Conservation (phyloP, 2,329 filamentous ascomycete genomes). For the Sclerotinia borealis region DNA sequence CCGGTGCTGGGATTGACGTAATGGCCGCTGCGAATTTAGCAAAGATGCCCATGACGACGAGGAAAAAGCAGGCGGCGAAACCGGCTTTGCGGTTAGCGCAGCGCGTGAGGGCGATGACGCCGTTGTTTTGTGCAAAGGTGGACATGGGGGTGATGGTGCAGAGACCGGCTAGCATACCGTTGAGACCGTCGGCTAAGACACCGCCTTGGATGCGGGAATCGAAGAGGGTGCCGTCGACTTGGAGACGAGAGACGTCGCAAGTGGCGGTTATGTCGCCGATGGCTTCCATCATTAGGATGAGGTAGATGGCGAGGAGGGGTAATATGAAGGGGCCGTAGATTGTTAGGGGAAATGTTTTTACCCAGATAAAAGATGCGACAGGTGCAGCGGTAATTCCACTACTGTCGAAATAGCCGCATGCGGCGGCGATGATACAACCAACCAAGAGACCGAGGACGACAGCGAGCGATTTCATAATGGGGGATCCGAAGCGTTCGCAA, state of each 20-base stretch:
- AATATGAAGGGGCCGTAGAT: constrained; percentile 70
- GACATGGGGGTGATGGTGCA: constrained; percentile 77
- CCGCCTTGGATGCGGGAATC: constrained; percentile 76
- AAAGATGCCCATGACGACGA: constrained; percentile 75
- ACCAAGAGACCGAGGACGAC: constrained; percentile 32
- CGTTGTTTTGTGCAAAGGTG: constrained; percentile 79
- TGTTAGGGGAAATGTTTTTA: constrained; percentile 66
- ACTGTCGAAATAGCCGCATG: constrained; percentile 72
- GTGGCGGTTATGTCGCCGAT: constrained; percentile 78
- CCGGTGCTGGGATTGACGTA: constrained; percentile 63
- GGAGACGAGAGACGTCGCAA: constrained; percentile 71
- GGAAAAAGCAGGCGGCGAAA: constrained; percentile 70
- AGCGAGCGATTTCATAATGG: constrained; percentile 62
- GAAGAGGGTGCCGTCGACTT: constrained; percentile 65
- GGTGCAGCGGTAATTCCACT: constrained; percentile 66
- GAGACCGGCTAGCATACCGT: constrained; percentile 67
- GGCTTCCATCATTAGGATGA: constrained; percentile 72
- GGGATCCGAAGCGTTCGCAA: constrained; percentile 73
- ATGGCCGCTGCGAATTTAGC: constrained; percentile 77
- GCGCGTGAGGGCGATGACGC: constrained; percentile 73
- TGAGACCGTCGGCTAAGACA: constrained; percentile 70
- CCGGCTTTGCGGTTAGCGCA: constrained; percentile 78
- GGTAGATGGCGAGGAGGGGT: constrained; percentile 62
- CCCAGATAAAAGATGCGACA: constrained; percentile 70
- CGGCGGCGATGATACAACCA: constrained; percentile 73